These are phyloP conservation scores for Cubamyces sp. DNA, from an alignment of 768 basidiomycete species.

Conservation along the genomic window DNA sequence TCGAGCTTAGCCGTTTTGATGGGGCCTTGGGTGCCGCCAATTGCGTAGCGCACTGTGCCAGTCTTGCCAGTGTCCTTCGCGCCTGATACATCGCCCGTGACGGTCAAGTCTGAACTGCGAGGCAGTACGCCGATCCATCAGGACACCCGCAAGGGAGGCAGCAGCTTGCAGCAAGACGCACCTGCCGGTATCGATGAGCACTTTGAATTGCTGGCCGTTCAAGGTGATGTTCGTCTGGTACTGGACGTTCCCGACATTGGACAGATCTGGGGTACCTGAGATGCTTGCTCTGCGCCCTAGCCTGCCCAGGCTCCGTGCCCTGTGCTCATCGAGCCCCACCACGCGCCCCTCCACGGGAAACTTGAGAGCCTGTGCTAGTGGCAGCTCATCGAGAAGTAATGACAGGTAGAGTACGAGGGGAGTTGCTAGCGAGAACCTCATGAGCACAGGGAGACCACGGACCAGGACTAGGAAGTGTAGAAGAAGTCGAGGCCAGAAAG, in stretches of 20 bases:
- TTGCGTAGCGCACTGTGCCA: conserved; percentile 29
- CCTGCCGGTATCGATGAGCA: conserved; percentile 39
- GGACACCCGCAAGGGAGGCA: neutral
- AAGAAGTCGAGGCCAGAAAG: neutral
- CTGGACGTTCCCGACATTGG: conserved; percentile 31
- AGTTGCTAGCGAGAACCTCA: conserved; percentile 28
- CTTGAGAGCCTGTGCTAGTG: conserved; percentile 20
- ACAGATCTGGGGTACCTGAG: conserved; percentile 25
- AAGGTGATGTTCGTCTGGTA: conserved; percentile 37
- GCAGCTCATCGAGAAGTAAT: conserved; percentile 31
- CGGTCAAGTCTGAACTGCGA: conserved; percentile 36
- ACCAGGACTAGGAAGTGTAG: neutral
- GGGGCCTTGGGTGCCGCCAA: conserved; percentile 30
- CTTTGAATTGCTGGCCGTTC: conserved; percentile 29
- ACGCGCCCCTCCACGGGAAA: conserved; percentile 25
- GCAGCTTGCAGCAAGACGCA: conserved; percentile 13
- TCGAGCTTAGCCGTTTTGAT: conserved; percentile 34
- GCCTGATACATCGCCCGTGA: conserved; percentile 29
- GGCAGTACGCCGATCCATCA: neutral
- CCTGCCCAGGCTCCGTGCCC: conserved; percentile 1
- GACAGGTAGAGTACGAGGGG: conserved; percentile 31
- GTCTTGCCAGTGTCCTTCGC: conserved; percentile 34
- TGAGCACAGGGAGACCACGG: conserved; percentile 6
- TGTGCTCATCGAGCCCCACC: conserved; percentile 7
- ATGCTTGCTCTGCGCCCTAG: conserved; percentile 30